Evolutionary conservation across 805 yeast species (phyloP).

Genomic region (Saccharomycopsis selenospora): DNA sequence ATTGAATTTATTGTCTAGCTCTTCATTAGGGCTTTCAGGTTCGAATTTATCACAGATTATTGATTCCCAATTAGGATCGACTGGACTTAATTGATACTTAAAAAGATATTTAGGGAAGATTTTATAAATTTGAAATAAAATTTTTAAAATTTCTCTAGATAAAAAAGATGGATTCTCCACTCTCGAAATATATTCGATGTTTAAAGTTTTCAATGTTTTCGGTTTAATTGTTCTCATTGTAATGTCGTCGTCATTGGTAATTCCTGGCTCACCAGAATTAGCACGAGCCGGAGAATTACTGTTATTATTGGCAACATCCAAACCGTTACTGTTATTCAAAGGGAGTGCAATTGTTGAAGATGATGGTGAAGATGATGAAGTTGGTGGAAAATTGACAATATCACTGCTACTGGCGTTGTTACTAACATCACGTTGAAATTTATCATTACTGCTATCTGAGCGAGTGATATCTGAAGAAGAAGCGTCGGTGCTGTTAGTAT

Average conservation of each 20-base stretch:
- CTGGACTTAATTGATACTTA: constrained; percentile 4
- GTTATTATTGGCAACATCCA: not conserved
- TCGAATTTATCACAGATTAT: not conserved
- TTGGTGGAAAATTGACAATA: no score
- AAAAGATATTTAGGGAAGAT: constrained; percentile 13
- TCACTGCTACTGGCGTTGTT: no score
- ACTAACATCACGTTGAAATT: no score
- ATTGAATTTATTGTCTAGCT: not conserved
- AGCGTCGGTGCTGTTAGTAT: no score
- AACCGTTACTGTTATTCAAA: not conserved
- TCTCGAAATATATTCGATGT: constrained; percentile 14
- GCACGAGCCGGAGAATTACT: no score
- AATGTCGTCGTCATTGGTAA: not conserved
- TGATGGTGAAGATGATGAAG: no score
- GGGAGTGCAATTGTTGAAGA: no score
- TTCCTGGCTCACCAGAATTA: not conserved
- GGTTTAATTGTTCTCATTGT: no score
- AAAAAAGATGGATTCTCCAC: constrained; percentile 16
- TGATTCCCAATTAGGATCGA: not conserved
- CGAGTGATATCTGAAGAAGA: no score
- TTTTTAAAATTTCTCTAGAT: constrained; percentile 20
- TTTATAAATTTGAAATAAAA: constrained; percentile 17
- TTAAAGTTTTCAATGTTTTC: not conserved
- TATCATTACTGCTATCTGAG: no score
- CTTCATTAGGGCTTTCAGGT: not conserved